Percentiles rank a stretch among this genome's conserved stretches.
Conservation (phyloP, 768 basidiomycete genomes). For the Trichaptum fuscoviolaceum region DNA sequence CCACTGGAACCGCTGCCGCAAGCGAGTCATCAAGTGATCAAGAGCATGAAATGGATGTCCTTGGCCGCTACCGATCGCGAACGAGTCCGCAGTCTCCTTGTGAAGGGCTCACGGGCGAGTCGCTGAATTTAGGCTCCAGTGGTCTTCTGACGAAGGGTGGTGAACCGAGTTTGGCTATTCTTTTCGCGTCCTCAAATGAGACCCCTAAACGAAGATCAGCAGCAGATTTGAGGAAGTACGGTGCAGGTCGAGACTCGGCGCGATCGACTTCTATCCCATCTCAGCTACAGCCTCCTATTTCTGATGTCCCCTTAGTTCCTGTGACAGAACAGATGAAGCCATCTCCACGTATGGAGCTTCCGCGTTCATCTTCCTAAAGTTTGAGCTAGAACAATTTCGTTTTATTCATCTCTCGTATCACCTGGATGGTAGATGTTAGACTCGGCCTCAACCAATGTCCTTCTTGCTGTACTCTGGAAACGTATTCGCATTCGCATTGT, state of each 20-base stretch:
- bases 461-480: background rate
- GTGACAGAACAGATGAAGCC: conserved; percentile 48
- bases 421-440: background rate
- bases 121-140: background rate
- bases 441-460: background rate
- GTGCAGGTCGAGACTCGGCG: conserved; percentile 22
- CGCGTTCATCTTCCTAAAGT: conserved; percentile 14
- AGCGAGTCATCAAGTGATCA: background rate
- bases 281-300: conserved; percentile 35
- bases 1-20: background rate
- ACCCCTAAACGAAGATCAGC: background rate
- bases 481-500: background rate
- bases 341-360: conserved; percentile 48
- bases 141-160: background rate
- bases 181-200: background rate
- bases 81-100: background rate
- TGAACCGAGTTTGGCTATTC: background rate
- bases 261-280: conserved; percentile 25
- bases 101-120: background rate
- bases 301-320: conserved; percentile 26
- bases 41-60: conserved; percentile 5
- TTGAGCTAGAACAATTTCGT: background rate
- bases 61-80: background rate
- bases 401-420: background rate
- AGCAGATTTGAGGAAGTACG: conserved; percentile 15